Base-by-base conservation (phyloP, 2,329 filamentous ascomycete genomes). In the Mycosphaerella sp. region DNA sequence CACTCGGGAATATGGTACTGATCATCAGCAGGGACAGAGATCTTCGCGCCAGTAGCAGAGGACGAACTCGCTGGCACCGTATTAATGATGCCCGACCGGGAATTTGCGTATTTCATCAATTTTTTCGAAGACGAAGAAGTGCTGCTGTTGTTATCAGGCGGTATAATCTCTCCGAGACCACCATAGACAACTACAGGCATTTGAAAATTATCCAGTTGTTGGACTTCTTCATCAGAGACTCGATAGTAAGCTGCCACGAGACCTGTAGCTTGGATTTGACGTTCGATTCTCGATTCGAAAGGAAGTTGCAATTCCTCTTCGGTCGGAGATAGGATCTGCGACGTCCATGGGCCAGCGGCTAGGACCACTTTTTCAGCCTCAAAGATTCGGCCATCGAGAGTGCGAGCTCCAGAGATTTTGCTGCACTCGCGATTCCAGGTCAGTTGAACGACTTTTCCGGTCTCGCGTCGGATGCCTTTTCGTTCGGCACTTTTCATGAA, bases 91-190 rank as follows among this genome's bases (percentile, higher is more conserved):
- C 51, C 55, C 49, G 78, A 80, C 16, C 75, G 72, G 44, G 81
- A 73, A 60, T 79, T 80, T 52, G 80, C 82, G 68, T 82, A 81
- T 63, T 84, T 84, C 52, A 84, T 71, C 2, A 77, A 68, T 2
- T 50, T 42, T 1, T 76, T 74, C 28, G 75, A 68, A 3, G 64
- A 57, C 7, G 76, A 75, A 12, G 74, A 74, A 1, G 74, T 75
- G 5, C 7, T 25, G 21, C 1, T 25, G 21, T 6, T 25, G 4
- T 25, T 25, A 6, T 25, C 21, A 25, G 21, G 21, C 4, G 21
- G 21, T 1, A 78, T 70, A 3, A 75, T 68, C 59, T 77, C 74
- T 3, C 73, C 73, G 53, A 70, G 59, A 7, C 66, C 70, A 0
- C 73, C 73, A 49, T 75, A 73, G 7, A 77, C 70, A 9, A 83